These are phyloP conservation scores for Boletus barrowsii DNA, from an alignment of 768 basidiomycete genomes.

Conservation along the genomic window DNA sequence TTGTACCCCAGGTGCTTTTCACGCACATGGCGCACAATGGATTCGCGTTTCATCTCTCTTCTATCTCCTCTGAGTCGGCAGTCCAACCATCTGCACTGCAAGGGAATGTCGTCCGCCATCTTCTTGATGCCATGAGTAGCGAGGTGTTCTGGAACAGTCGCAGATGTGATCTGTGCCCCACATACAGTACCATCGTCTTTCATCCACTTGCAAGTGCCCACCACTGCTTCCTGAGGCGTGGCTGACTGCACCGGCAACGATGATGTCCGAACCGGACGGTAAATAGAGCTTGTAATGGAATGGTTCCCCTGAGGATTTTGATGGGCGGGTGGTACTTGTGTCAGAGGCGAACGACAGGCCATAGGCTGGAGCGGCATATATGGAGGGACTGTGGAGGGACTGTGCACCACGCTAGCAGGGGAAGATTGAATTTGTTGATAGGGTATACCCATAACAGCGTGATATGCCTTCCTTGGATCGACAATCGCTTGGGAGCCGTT, in stretches of 20 bases:
- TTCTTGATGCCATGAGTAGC: slow-evolving; percentile 1
- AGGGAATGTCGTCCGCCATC: fast-evolving
- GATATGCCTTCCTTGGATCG: not conserved
- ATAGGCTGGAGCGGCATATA: not conserved
- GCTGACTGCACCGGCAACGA: not conserved
- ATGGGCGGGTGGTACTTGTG: too few species aligned
- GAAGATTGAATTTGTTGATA: not conserved
- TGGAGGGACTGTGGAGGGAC: not conserved
- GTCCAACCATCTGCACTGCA: slow-evolving; percentile 8
- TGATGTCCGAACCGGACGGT: not conserved
- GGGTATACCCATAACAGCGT: not conserved
- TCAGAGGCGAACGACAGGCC: too few species aligned
- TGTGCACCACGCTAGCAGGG: not conserved
- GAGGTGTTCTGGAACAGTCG: slow-evolving; percentile 9
- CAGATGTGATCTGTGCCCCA: not conserved
- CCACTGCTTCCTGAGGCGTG: too few species aligned
- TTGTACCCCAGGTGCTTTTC: slow-evolving; percentile 16
- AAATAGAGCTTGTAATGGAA: not conserved
- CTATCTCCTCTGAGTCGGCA: slow-evolving; percentile 3
- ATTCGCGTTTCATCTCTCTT: slow-evolving; percentile 8
- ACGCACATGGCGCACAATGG: slow-evolving; percentile 11
- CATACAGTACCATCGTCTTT: slow-evolving; percentile 1
- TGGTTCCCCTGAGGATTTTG: not conserved
- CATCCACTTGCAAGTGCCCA: slow-evolving; percentile 8
- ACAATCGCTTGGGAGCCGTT: not conserved